These are phyloP conservation scores for Quercus berberidifolia DNA, from an alignment of 306 rosid genomes.

Conservation along the genomic window DNA sequence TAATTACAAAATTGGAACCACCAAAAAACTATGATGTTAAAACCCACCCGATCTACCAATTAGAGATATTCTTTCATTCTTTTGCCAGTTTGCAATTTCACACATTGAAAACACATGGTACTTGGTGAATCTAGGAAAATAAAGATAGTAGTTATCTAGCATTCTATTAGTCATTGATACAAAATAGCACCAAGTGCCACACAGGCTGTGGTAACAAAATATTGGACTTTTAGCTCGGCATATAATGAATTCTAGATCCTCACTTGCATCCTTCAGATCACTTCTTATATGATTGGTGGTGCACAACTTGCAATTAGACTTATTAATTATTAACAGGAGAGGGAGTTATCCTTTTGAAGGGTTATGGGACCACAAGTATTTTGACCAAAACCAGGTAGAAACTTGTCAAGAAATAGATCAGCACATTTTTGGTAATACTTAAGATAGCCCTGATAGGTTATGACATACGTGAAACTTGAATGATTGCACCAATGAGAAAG, in stretches of 20 bases:
- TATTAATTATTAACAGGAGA: background rate
- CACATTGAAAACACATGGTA: background rate
- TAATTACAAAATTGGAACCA: background rate
- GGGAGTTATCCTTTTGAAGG: background rate
- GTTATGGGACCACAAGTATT: background rate
- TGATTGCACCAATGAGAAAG: background rate
- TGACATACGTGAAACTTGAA: background rate
- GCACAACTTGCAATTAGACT: background rate
- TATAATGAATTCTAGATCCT: background rate
- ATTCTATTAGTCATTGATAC: background rate
- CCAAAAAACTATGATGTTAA: background rate
- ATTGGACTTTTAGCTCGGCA: background rate
- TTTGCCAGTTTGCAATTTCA: background rate
- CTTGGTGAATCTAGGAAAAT: background rate
- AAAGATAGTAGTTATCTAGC: background rate
- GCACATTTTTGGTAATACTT: background rate
- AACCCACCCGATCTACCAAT: background rate
- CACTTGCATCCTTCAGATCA: background rate
- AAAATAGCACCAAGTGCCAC: background rate
- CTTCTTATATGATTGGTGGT: background rate
- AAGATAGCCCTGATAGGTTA: background rate
- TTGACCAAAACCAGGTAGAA: background rate
- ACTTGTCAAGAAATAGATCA: background rate
- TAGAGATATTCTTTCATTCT: background rate
- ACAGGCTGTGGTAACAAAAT: background rate